A percentile compares a stretch with the other conserved stretches of the same genome.
These are phyloP conservation scores for Fragaria nilgerrensis DNA, from an alignment of 306 rosid species.

Conservation along the genomic window DNA sequence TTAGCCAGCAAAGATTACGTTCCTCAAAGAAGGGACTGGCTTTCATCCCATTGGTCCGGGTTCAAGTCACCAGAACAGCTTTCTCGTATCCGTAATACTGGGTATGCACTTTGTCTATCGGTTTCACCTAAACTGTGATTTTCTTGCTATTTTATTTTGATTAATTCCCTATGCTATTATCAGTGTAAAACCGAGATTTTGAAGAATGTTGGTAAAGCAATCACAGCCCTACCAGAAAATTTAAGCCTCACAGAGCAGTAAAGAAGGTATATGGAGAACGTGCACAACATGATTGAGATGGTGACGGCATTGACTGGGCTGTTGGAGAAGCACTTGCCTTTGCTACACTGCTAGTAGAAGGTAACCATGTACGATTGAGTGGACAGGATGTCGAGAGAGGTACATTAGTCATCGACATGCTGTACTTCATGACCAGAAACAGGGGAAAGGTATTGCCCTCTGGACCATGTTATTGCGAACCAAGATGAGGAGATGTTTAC, in stretches of 20 bases:
- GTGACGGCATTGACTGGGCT: conserved; percentile 97
- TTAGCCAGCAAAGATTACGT: too few relatives aligned
- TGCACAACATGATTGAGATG: conserved; percentile 87
- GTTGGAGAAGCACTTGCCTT: conserved; percentile 93
- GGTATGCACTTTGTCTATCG: too few relatives aligned
- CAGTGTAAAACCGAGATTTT: too few relatives aligned
- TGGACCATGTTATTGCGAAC: conserved; percentile 77
- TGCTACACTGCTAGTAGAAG: conserved; percentile 88
- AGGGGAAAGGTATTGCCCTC: conserved; percentile 79
- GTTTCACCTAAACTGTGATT: too few relatives aligned
- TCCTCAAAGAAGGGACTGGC: too few relatives aligned
- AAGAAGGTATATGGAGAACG: conserved; percentile 85
- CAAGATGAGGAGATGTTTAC: conserved; percentile 93
- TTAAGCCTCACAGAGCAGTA: conserved; percentile 49
- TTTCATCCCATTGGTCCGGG: too few relatives aligned
- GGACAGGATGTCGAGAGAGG: conserved; percentile 99
- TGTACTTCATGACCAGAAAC: conserved; percentile 86
- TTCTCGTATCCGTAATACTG: too few relatives aligned
- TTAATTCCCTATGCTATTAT: too few relatives aligned
- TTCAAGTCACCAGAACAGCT: too few relatives aligned
- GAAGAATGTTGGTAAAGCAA: too few relatives aligned
- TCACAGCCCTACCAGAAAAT: too few relatives aligned
- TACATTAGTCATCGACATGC: conserved; percentile 95
- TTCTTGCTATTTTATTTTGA: too few relatives aligned
- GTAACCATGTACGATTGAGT: conserved; percentile 90